A percentile compares a stretch with the other conserved stretches of the same genome.
These are phyloP conservation scores for Trichocomaceae sp. DNA, from an alignment of 2,329 filamentous ascomycete species.

Conservation along the genomic window DNA sequence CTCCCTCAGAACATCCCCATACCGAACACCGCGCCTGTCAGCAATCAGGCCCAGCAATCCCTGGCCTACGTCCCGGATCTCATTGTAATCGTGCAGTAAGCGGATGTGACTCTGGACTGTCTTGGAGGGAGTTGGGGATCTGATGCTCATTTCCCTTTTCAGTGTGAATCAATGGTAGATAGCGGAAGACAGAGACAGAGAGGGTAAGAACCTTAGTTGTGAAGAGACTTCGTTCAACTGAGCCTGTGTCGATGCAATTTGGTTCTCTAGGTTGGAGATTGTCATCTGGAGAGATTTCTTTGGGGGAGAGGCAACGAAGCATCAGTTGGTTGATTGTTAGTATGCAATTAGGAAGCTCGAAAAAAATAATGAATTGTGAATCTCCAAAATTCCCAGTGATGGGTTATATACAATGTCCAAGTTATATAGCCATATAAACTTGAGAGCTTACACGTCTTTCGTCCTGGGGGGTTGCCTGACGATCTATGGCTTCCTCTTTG, in stretches of 20 bases:
- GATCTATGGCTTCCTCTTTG: background rate
- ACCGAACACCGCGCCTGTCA: slow-evolving; percentile 54
- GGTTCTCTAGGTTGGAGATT: slow-evolving; percentile 40
- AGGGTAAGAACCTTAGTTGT: slow-evolving; percentile 29
- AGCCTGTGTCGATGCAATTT: slow-evolving; percentile 34
- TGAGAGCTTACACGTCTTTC: slow-evolving; percentile 15
- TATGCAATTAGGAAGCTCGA: too few species aligned
- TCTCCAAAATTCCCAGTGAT: background rate
- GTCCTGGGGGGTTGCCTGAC: slow-evolving; percentile 3
- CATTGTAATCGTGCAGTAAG: slow-evolving; percentile 62
- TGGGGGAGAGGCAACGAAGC: background rate
- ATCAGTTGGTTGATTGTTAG: background rate
- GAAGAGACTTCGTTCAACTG: slow-evolving; percentile 29
- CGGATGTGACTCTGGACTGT: slow-evolving; percentile 59
- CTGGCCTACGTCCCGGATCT: slow-evolving; percentile 62
- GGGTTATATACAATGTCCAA: background rate
- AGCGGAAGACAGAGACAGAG: background rate
- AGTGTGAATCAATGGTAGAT: background rate
- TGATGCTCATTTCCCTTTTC: background rate
- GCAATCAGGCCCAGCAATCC: slow-evolving; percentile 62
- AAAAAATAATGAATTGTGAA: background rate
- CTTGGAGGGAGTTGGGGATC: slow-evolving; percentile 39
- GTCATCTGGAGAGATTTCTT: slow-evolving; percentile 18
- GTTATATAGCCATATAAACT: background rate
- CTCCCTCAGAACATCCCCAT: slow-evolving; percentile 38